Percentiles rank a stretch among this genome's conserved stretches.
Conservation (phyloP, 2,329 filamentous ascomycete genomes). For the Didymella lethalis region DNA sequence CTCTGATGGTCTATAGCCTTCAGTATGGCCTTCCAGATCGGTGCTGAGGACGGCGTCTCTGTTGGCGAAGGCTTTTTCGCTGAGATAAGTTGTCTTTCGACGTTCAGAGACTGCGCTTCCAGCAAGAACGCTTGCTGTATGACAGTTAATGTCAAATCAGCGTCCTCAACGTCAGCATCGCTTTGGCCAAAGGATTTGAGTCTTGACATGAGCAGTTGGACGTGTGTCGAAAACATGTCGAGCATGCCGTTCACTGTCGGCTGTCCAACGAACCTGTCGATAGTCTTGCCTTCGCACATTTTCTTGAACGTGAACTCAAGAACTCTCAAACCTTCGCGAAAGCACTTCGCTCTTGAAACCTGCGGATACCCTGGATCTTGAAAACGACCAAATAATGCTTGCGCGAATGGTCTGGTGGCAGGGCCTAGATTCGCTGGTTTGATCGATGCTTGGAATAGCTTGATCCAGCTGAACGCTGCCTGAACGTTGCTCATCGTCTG, state of each 20-base stretch:
- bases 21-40: conserved; percentile 80
- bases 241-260: conserved; percentile 64
- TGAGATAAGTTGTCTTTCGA: conserved; percentile 73
- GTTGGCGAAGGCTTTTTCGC: conserved; percentile 67
- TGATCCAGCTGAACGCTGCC: conserved; percentile 78
- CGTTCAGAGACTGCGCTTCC: conserved; percentile 73
- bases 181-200: conserved; percentile 40
- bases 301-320: conserved; percentile 46
- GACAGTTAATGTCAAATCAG: conserved; percentile 66
- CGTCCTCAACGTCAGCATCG: conserved; percentile 40
- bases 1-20: conserved; percentile 72
- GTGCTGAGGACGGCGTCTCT: conserved; percentile 72
- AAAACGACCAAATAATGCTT: conserved; percentile 74
- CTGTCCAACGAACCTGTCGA: conserved; percentile 50
- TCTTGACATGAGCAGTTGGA: conserved; percentile 47
- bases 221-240: conserved; percentile 70
- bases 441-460: conserved; percentile 78
- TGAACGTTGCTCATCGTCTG: conserved; percentile 66
- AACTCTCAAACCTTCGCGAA: conserved; percentile 63
- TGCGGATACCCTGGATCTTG: conserved; percentile 64
- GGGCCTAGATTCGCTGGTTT: conserved; percentile 78
- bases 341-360: conserved; percentile 68
- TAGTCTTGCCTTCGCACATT: conserved; percentile 45
- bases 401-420: conserved; percentile 79
- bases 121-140: conserved; percentile 72